Evolutionary conservation across 768 basidiomycete genomes (phyloP), one percentile per base, ranked within the genome.

Genomic region (Lactarius vividus): DNA sequence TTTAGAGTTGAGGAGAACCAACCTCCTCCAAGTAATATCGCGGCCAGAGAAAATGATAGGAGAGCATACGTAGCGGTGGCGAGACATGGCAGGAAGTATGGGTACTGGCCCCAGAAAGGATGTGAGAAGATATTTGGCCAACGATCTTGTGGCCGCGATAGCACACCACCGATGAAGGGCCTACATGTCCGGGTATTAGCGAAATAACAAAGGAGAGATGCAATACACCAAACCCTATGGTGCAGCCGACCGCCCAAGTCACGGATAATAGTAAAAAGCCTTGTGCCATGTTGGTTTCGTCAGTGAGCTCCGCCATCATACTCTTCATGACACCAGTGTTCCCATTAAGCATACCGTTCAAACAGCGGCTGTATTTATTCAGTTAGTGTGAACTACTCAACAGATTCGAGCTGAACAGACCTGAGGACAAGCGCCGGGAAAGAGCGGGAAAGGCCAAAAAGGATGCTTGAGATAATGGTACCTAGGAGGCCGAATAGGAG

Each of bases 271-370:
- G 63, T 7, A 75, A 71, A 33, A 78, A 76, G 0, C 73, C 81
- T 46, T 76, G 74, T 20, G 81, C 79, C 59, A 81, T 79, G 70
- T 88, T 88, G 0, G 84, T 82, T 0, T 81, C 75, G 70, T 88
- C 87, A 0, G 87, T 87, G 40, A 89, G 73, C 63, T 89, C 87
- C 0, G 82, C 87, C 77, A 89, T 80, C 70, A 85, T 49, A 49
- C 46, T 49, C n/a, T 26, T 49, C 46, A 49, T 49, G 23, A 49
- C 23, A n/a, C 46, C 46, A 49, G 10, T 5, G 23, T 49, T 49
- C 23, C 46, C 46, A 26, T 49, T 49, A 49, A 49, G 46, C 5
- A 49, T 49, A 5, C 46, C 46, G 23, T 49, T 23, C 46, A 62
- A 52, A 49, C 13, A 57, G 9, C 58, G 13, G 40, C 46, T 60